Conservation (phyloP, 176 grass and related monocot species). For the Bolboschoenus planiculmis region DNA sequence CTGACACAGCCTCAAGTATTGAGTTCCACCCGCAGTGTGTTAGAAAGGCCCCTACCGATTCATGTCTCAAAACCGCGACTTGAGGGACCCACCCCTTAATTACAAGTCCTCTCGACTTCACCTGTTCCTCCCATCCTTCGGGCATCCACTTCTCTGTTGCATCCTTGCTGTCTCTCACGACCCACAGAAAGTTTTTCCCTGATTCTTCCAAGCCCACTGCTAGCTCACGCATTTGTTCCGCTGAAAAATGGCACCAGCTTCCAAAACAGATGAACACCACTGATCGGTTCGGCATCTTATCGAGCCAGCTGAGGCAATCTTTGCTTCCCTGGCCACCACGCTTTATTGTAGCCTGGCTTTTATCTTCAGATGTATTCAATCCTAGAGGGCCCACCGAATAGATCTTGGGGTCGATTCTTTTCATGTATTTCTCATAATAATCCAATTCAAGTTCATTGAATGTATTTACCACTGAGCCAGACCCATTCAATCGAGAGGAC, state of each 20-base stretch:
- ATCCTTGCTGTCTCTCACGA: too few relatives aligned
- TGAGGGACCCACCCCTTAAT: constrained; percentile 24
- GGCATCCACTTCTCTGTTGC: too few relatives aligned
- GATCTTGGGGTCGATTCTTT: background rate
- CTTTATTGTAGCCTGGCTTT: background rate
- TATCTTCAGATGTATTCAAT: background rate
- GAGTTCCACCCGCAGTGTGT: too few relatives aligned
- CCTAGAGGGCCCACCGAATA: constrained; percentile 32
- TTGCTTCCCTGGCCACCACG: background rate
- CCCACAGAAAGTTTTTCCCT: too few relatives aligned
- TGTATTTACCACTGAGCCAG: constrained; percentile 8
- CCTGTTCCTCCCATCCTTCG: too few relatives aligned
- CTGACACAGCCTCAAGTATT: too few relatives aligned
- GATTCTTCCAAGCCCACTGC: too few relatives aligned
- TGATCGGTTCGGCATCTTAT: too few relatives aligned
- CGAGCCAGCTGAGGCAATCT: too few relatives aligned
- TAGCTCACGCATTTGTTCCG: too few relatives aligned
- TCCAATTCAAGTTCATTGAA: constrained; percentile 15
- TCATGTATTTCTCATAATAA: background rate
- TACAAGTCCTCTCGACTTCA: background rate
- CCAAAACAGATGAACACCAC: too few relatives aligned
- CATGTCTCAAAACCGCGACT: constrained; percentile 5
- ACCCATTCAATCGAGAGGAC: background rate
- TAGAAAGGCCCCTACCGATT: background rate
- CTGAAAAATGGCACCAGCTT: too few relatives aligned